phyloP scores from a whole-genome alignment of 345 rosid species.

The Zanthoxylum bungeanum region DNA sequence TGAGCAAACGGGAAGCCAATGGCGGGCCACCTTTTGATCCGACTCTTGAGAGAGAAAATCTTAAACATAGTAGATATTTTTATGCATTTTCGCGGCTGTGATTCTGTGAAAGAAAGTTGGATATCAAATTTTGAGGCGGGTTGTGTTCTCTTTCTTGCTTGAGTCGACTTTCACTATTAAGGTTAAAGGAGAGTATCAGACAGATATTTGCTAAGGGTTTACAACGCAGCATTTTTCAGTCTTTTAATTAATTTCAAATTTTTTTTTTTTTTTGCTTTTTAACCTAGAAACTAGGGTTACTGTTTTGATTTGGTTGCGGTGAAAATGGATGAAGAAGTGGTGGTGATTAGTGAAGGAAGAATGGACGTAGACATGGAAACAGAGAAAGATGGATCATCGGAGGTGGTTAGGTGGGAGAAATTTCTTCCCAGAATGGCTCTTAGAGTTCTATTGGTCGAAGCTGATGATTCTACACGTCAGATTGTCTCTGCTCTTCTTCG shows the following conservation, averaged over 20 bases:
- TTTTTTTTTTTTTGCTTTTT: neutral
- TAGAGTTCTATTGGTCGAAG: conserved; percentile 65
- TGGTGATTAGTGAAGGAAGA: conserved; percentile 29
- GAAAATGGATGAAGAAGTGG: conserved; percentile 35
- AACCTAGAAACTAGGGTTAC: conserved; percentile 10
- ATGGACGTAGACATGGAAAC: conserved; percentile 22
- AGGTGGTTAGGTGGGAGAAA: conserved; percentile 55
- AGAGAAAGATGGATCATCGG: conserved; percentile 38
- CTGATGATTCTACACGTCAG: conserved; percentile 78
- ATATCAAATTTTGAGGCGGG: conserved; percentile 21
- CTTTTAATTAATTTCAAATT: no score
- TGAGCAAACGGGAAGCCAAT: conserved; percentile 25
- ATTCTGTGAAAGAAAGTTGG: conserved; percentile 32
- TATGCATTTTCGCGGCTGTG: conserved; percentile 31
- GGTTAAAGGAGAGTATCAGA: conserved; percentile 15
- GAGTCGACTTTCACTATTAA: neutral
- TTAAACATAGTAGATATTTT: conserved; percentile 40
- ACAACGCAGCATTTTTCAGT: neutral
- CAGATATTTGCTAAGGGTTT: conserved; percentile 16
- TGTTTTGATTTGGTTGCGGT: neutral
- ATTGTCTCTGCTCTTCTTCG: conserved; percentile 66
- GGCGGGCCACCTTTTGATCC: conserved; percentile 37
- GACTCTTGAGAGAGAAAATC: conserved; percentile 2
- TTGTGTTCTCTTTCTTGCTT: neutral
- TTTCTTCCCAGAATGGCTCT: conserved; percentile 52